Evolutionary conservation across 768 basidiomycete species (phyloP).

Genomic region (Kwoniella sp.): DNA sequence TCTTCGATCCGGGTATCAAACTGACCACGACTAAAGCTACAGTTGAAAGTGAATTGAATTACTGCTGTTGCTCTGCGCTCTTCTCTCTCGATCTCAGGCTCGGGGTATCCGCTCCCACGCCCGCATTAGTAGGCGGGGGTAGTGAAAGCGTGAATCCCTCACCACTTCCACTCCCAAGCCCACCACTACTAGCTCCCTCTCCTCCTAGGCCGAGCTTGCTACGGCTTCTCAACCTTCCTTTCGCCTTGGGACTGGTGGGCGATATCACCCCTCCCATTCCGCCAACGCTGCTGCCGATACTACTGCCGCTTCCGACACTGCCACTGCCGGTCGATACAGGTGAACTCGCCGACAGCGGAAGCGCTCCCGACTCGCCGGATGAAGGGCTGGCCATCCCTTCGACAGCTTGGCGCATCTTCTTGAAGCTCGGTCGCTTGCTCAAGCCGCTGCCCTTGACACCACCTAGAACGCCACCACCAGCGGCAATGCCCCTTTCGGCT

Average conservation of each 20-base stretch:
- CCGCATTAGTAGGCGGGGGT: background rate
- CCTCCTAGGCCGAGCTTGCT: slow-evolving; percentile 7
- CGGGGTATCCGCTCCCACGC: too few species aligned
- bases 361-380: background rate
- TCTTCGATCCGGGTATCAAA: too few species aligned
- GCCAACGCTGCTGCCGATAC: background rate
- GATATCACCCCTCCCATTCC: background rate
- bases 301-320: background rate
- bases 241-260: slow-evolving; percentile 13
- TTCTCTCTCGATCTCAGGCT: background rate
- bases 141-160: background rate
- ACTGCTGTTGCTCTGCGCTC: background rate
- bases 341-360: background rate
- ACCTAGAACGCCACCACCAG: slow-evolving; percentile 3
- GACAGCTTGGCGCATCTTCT: slow-evolving; percentile 41
- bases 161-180: background rate
- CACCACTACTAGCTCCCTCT: background rate
- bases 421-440: slow-evolving; percentile 48
- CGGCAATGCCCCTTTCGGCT: background rate
- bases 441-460: slow-evolving; percentile 23
- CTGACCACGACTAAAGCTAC: too few species aligned
- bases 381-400: background rate
- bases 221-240: slow-evolving; percentile 11
- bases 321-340: background rate
- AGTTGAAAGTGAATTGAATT: background rate